A percentile compares a stretch with the other conserved stretches of the same genome.
phyloP scores from a whole-genome alignment of 257 asterid species.

The Scutellaria barbata region DNA sequence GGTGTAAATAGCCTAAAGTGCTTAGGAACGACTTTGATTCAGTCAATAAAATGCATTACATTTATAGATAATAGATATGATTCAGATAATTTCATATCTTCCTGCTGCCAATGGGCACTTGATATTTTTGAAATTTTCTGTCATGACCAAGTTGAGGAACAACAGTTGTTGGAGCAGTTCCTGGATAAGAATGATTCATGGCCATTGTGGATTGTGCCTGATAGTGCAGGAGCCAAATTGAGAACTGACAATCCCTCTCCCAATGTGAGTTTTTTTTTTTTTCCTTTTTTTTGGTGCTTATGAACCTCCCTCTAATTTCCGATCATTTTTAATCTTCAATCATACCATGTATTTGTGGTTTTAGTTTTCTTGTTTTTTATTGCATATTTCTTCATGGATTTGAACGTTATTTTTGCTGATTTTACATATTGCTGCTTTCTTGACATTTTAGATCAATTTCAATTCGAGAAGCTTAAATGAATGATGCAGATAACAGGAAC shows the following conservation, averaged over 20 bases:
- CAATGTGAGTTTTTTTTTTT: slow-evolving; percentile 59
- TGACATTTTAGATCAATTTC: slow-evolving; percentile 13
- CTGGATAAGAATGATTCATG: slow-evolving; percentile 64
- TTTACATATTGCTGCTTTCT: slow-evolving; percentile 6
- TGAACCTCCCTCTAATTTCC: too few species aligned
- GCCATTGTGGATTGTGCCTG: slow-evolving; percentile 77
- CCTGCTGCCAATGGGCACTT: slow-evolving; percentile 74
- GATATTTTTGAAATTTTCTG: slow-evolving; percentile 66
- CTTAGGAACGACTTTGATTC: slow-evolving; percentile 63
- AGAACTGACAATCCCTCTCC: slow-evolving; percentile 46
- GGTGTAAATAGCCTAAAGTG: slow-evolving; percentile 42
- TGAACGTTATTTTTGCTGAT: not conserved
- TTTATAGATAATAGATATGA: slow-evolving; percentile 53
- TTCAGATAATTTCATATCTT: slow-evolving; percentile 56
- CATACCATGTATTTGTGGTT: not conserved
- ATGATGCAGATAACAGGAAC: slow-evolving; percentile 5
- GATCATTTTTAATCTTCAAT: not conserved
- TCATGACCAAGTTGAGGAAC: slow-evolving; percentile 75
- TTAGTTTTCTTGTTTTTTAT: slow-evolving; percentile 2
- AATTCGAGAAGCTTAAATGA: slow-evolving; percentile 3
- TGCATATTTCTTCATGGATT: slow-evolving; percentile 17
- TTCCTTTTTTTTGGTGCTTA: not conserved
- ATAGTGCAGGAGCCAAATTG: slow-evolving; percentile 48
- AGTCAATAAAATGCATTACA: slow-evolving; percentile 53
- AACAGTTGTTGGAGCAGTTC: slow-evolving; percentile 70